Conservation (phyloP, 768 basidiomycete genomes). For the Termitomyces sp. region DNA sequence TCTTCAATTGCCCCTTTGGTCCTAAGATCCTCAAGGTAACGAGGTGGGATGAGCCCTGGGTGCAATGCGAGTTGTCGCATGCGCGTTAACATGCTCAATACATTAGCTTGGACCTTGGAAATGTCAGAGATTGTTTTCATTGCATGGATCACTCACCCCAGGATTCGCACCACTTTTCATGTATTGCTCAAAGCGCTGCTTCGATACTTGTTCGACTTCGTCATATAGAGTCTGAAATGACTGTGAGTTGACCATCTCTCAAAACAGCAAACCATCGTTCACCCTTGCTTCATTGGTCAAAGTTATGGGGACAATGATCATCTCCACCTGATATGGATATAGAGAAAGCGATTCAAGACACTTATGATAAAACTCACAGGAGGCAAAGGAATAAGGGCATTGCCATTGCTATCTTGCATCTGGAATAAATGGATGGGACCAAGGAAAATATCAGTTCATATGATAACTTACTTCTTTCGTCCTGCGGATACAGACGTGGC, state of each 20-base stretch:
- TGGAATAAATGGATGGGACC: constrained; percentile 22
- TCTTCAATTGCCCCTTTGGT: constrained; percentile 33
- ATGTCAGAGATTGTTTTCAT: neutral
- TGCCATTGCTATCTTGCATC: constrained; percentile 84
- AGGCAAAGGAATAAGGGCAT: constrained; percentile 71
- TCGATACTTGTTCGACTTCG: constrained; percentile 59
- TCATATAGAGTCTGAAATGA: constrained; percentile 49
- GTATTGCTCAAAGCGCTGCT: constrained; percentile 56
- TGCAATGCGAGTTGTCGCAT: constrained; percentile 81
- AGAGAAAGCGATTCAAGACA: neutral
- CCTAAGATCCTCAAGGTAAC: constrained; percentile 66
- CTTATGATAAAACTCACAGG: constrained; percentile 35
- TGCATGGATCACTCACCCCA: constrained; percentile 30
- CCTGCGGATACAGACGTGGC: constrained; percentile 71
- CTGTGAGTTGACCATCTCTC: constrained; percentile 17
- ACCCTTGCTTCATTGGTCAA: constrained; percentile 66
- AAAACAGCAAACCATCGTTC: constrained; percentile 13
- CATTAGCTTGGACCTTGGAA: constrained; percentile 59
- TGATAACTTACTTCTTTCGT: constrained; percentile 66
- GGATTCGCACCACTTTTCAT: constrained; percentile 41
- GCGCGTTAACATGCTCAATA: constrained; percentile 81
- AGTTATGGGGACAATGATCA: constrained; percentile 69
- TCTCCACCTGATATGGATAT: constrained; percentile 54
- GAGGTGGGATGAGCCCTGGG: constrained; percentile 66
- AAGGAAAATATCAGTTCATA: neutral